phyloP scores from a whole-genome alignment of 2,329 filamentous ascomycete species.

The Fusarium subtropicale region DNA sequence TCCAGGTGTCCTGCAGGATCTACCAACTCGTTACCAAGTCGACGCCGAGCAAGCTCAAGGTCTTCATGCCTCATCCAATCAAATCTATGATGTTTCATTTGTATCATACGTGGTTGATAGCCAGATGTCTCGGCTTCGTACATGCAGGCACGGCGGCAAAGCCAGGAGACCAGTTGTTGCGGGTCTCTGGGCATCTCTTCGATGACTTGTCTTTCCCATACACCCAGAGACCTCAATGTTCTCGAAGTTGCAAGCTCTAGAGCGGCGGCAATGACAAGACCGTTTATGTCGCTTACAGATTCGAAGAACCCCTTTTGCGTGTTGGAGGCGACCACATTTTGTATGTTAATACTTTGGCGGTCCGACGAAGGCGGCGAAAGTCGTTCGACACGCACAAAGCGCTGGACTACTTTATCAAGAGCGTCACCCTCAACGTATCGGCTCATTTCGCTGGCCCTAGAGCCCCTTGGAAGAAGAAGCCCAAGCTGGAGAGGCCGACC shows the following conservation, averaged over 20 bases:
- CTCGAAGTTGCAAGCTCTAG: constrained; percentile 38
- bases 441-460: constrained; percentile 37
- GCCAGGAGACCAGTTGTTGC: constrained; percentile 34
- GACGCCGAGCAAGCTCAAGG: constrained; percentile 35
- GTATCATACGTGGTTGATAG: constrained; percentile 43
- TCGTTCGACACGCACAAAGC: constrained; percentile 28
- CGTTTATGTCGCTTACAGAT: constrained; percentile 48
- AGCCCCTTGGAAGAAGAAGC: constrained; percentile 18
- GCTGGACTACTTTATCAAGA: constrained; percentile 31
- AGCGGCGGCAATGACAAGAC: constrained; percentile 44
- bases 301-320: constrained; percentile 33
- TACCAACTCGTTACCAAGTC: constrained; percentile 35
- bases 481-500: constrained; percentile 29
- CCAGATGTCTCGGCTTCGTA: constrained; percentile 42
- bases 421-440: constrained; percentile 44
- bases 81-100: constrained; percentile 45
- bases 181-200: not conserved
- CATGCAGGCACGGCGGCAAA: constrained; percentile 45
- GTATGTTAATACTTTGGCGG: constrained; percentile 34
- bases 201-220: not conserved
- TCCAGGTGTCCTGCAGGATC: not conserved
- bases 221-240: constrained; percentile 33
- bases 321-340: constrained; percentile 31
- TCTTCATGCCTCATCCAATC: constrained; percentile 44
- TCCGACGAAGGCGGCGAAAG: constrained; percentile 10